Conservation (phyloP, 192 early-diverging fungal species). For the Backusella tuberculispora region DNA sequence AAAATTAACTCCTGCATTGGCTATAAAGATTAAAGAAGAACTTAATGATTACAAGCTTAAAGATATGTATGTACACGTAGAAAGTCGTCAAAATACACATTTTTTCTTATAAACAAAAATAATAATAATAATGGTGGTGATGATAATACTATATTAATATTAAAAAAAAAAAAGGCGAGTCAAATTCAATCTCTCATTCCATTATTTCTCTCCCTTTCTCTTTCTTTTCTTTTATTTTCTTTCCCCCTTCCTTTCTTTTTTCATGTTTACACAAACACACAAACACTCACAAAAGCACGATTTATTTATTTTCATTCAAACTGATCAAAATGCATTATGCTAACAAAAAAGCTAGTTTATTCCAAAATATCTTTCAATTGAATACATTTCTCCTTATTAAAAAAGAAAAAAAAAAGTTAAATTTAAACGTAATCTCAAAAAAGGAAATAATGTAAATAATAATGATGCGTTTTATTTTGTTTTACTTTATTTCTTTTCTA, state of each 20-base stretch:
- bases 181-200: background rate
- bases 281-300: conserved; percentile 1
- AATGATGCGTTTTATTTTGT: background rate
- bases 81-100: conserved; percentile 74
- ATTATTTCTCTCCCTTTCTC: background rate
- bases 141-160: background rate
- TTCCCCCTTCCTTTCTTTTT: background rate
- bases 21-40: conserved; percentile 89
- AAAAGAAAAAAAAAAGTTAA: conserved; percentile 1
- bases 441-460: conserved; percentile 2
- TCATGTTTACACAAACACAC: background rate
- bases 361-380: conserved; percentile 1
- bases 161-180: background rate
- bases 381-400: background rate
- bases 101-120: conserved; percentile 60
- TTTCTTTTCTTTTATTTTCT: background rate
- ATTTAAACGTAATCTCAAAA: background rate
- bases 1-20: conserved; percentile 83
- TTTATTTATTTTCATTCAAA: conserved; percentile 12
- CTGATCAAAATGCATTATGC: conserved; percentile 5
- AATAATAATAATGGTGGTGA: background rate
- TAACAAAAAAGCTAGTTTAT: conserved; percentile 13
- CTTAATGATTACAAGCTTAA: conserved; percentile 92
- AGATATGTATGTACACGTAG: conserved; percentile 90
- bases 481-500: background rate